Evolutionary conservation across 495 filamentous ascomycete species (phyloP), one percentile per base, ranked within the genome.

Genomic region (Apiosordaria backusii): DNA sequence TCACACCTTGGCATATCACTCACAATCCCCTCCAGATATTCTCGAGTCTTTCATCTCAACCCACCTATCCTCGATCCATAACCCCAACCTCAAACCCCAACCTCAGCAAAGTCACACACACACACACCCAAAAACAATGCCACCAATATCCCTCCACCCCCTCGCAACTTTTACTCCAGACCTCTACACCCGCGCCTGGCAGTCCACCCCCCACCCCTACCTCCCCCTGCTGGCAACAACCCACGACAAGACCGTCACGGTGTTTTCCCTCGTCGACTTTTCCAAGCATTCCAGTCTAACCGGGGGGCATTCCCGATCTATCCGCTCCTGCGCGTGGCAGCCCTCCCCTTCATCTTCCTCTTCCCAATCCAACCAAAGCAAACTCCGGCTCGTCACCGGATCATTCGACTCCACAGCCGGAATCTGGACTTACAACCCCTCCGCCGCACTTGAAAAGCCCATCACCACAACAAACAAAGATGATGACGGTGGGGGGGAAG

Each of bases 331-430:
- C 13, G 88, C 91, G 45, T 99, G 95, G 95, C 92, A 95, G 75
- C 93, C 94, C 26, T 59, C 15, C 26, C n/a, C n/a, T n/a, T n/a
- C n/a, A 75, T 93, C 94, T 15, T 5, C 62, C 35, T 1, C 24
- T 21, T 4, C 59, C 60, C n/a, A n/a, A 55, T 74, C 50, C 72
- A 79, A 25, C 83, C 86, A 53, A 83, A 89, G 45, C 52, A 40
- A 61, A 69, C 87, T 88, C 64, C 89, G 92, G 40, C 80, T 97
- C n/a, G 92, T 92, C 0, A 97, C 93, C 1, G 94, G 92, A 10
- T 90, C 87, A 70, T 98, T 98, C 76, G 94, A 98, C 73, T 87
- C 90, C 10, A 93, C 89, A 4, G 92, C 93, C 2, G 94, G 92
- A 1, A 85, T 98, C 61, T 98, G 94, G 94, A 81, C 88, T 54